Percentiles rank a stretch among this genome's conserved stretches.
Conservation (phyloP, 1,284 basidiomycete genomes). For the Albatrellus sp. region DNA sequence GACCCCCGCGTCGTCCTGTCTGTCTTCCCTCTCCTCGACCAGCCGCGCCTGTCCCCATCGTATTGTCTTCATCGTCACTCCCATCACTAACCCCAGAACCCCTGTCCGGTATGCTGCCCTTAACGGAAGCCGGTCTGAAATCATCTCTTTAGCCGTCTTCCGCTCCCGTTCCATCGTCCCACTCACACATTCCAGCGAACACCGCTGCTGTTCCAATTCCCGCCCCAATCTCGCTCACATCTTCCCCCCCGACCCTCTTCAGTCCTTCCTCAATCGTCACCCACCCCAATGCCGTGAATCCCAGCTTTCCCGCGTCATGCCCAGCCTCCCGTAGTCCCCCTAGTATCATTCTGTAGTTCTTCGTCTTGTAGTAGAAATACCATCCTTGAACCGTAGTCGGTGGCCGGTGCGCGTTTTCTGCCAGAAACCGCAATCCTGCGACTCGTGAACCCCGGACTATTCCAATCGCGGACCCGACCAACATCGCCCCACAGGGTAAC, state of each 20-base stretch:
- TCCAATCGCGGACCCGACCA: slow-evolving; percentile 55
- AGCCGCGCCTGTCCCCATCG: slow-evolving; percentile 30
- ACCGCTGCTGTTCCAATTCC: slow-evolving; percentile 48
- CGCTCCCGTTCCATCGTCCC: neutral
- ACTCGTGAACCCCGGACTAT: slow-evolving; percentile 55
- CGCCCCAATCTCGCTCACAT: slow-evolving; percentile 47
- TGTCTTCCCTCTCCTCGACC: slow-evolving; percentile 13
- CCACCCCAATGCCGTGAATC: slow-evolving; percentile 44
- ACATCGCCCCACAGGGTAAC: slow-evolving; percentile 44
- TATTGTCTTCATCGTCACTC: slow-evolving; percentile 38
- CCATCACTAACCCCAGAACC: slow-evolving; percentile 40
- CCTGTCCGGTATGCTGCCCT: slow-evolving; percentile 35
- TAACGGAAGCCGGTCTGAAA: slow-evolving; percentile 48
- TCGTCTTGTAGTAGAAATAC: slow-evolving; percentile 90
- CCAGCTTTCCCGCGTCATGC: slow-evolving; percentile 42
- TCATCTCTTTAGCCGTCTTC: slow-evolving; percentile 8
- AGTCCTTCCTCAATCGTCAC: slow-evolving; percentile 58
- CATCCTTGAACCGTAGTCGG: slow-evolving; percentile 76
- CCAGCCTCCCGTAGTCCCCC: slow-evolving; percentile 61
- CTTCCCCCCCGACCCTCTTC: slow-evolving; percentile 33
- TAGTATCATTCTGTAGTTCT: slow-evolving; percentile 74
- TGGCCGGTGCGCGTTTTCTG: slow-evolving; percentile 57
- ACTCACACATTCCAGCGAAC: slow-evolving; percentile 56
- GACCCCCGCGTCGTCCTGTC: slow-evolving; percentile 12
- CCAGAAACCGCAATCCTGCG: slow-evolving; percentile 34